Conservation (phyloP, 148 eudicot genomes). For the Euryodendron excelsum region DNA sequence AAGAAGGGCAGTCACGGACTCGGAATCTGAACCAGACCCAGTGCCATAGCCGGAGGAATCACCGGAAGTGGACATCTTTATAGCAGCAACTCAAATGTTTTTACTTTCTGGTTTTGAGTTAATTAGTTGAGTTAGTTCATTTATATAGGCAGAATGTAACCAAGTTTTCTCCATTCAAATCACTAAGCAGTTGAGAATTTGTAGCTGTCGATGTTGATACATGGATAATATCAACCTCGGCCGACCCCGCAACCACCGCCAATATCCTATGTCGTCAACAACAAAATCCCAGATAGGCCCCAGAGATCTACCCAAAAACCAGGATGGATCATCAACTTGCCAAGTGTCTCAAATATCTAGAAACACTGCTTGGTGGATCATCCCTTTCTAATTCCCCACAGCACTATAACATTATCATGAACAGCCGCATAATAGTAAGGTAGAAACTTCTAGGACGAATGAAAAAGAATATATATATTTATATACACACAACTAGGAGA, state of each 20-base stretch:
- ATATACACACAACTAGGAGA: neutral
- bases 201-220: neutral
- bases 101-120: neutral
- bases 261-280: neutral
- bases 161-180: neutral
- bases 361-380: neutral
- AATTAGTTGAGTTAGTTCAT: neutral
- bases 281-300: neutral
- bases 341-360: neutral
- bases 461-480: neutral
- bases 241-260: neutral
- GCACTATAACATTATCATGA: no score
- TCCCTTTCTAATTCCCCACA: no score
- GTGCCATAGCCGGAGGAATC: neutral
- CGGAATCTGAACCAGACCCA: neutral
- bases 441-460: neutral
- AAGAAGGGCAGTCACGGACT: constrained; percentile 1
- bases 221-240: neutral
- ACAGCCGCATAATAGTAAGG: no score
- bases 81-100: neutral
- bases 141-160: neutral
- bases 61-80: neutral
- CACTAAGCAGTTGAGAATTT: neutral
- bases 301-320: neutral
- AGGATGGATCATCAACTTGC: neutral